Evolutionary conservation across 2,329 filamentous ascomycete genomes (phyloP).

Genomic region (Colletotrichum tofieldiae): DNA sequence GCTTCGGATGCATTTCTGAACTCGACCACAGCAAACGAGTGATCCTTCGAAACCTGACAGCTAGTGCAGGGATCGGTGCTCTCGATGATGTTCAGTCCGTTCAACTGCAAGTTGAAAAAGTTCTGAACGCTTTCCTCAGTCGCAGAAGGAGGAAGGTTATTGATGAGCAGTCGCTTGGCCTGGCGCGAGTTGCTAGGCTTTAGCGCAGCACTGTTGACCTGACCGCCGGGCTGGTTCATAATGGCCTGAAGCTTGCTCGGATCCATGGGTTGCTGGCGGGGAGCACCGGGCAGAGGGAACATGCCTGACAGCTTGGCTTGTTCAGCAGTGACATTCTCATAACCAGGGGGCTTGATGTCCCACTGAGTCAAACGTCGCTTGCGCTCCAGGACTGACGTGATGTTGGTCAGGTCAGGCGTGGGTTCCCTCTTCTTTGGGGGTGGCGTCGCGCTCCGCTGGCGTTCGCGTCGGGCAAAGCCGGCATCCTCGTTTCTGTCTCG

Average conservation of each 20-base stretch:
- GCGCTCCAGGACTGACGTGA: conserved; percentile 85
- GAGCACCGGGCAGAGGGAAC: conserved; percentile 97
- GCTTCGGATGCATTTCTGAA: conserved; percentile 91
- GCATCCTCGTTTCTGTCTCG: conserved; percentile 58
- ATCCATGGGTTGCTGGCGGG: conserved; percentile 95
- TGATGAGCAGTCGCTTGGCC: conserved; percentile 90
- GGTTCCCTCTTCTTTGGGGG: conserved; percentile 93
- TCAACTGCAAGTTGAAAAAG: conserved; percentile 97
- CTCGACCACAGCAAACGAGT: conserved; percentile 88
- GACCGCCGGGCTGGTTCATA: conserved; percentile 88
- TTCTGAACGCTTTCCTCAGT: conserved; percentile 83
- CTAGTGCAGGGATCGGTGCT: conserved; percentile 87
- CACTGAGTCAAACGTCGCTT: conserved; percentile 97
- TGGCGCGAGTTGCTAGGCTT: conserved; percentile 95
- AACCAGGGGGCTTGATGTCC: conserved; percentile 99
- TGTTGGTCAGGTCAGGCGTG: conserved; percentile 92
- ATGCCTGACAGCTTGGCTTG: conserved; percentile 99
- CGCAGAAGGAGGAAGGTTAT: conserved; percentile 82
- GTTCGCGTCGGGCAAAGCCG: conserved; percentile 61
- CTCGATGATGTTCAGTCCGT: conserved; percentile 93
- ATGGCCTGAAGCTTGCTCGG: conserved; percentile 94
- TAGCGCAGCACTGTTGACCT: conserved; percentile 81
- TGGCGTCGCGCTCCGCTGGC: conserved; percentile 83
- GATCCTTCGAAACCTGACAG: conserved; percentile 85
- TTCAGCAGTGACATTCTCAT: conserved; percentile 98